These are phyloP conservation scores for Cordyceps javanica DNA, from an alignment of 2,329 filamentous ascomycete species.

Conservation along the genomic window DNA sequence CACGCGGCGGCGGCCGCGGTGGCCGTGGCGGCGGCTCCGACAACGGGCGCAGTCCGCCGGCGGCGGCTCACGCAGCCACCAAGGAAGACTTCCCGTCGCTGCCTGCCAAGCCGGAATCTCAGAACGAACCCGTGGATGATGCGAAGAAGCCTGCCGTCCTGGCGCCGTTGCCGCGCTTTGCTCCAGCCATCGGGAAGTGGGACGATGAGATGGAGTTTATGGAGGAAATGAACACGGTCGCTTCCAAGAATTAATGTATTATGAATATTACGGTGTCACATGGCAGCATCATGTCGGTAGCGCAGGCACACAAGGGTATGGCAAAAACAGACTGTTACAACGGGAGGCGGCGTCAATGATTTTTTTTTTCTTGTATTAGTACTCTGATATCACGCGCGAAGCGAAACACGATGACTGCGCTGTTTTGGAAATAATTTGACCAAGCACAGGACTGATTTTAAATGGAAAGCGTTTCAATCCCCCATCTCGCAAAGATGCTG, in stretches of 20 bases:
- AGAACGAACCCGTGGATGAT: conserved; percentile 19
- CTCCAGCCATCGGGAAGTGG: conserved; percentile 42
- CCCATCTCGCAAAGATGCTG: not conserved
- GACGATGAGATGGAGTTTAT: conserved; percentile 53
- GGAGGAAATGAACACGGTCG: conserved; percentile 28
- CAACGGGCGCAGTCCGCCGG: conserved; percentile 17
- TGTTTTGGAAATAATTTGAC: not conserved
- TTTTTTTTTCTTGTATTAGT: not conserved
- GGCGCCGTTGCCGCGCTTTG: conserved; percentile 24
- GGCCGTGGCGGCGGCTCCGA: conserved; percentile 21
- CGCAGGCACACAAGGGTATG: not conserved
- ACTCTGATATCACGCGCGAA: not conserved
- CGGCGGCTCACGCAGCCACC: conserved; percentile 18
- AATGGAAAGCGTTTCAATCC: not conserved
- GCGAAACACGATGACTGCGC: not conserved
- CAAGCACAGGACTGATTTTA: not conserved
- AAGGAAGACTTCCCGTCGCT: conserved; percentile 32
- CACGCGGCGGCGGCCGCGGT: conserved; percentile 25
- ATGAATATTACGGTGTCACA: not conserved
- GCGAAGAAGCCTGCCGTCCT: conserved; percentile 26
- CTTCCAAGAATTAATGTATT: not conserved
- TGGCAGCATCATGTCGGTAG: not conserved
- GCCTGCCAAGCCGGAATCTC: conserved; percentile 19
- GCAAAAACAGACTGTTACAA: conserved; percentile 6
- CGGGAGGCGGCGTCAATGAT: not conserved